Evolutionary conservation across 2,329 filamentous ascomycete genomes (phyloP), one percentile per base, ranked within the genome.

Genomic region (Metarhizium brunneum): DNA sequence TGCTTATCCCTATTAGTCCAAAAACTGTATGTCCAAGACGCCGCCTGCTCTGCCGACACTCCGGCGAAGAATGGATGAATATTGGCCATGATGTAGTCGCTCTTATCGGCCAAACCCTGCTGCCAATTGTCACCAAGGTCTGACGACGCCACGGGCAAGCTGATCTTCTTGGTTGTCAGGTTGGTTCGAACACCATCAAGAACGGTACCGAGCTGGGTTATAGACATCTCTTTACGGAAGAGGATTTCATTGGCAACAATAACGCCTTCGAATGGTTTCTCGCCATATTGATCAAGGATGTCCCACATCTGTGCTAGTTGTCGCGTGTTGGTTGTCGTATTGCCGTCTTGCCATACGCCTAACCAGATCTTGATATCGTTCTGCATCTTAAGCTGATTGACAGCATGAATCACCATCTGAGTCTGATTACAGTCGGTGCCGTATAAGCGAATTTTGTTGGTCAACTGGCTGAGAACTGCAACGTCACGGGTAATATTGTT

Each of bases 371-470:
- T 95, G 75, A 95, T 84, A 2, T 76, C 76, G 56, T 82, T 78
- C 54, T 87, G 79, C 63, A 96, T 74, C 53, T 86, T 78, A 13
- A 97, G 78, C 52, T 80, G 80, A 56, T 88, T 78, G 63, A 97
- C 86, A 20, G 92, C 86, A 64, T 94, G 86, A 8, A 97, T 76
- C 1, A 95, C 83, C 88, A 97, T 94, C 70, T 96, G 83, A 0
- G 92, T 97, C 72, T 97, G 92, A 71, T 96, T 96, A 79, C 92
- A 97, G 73, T 97, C 92, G 13, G 90, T 97, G 52, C 92, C 92
- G 68, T 97, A 97, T 1, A 96, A 78, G 7, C 92, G 86, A 50
- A 97, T 82, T 3, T 85, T 86, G 68, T 95, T 92, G 57, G 91
- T 96, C 47, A 97, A 77, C 68, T 96, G 91, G 13, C 88, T 91